Percentiles rank a stretch among this genome's conserved stretches.
Conservation (phyloP, 2,329 filamentous ascomycete genomes). For the Botrytis porri region DNA sequence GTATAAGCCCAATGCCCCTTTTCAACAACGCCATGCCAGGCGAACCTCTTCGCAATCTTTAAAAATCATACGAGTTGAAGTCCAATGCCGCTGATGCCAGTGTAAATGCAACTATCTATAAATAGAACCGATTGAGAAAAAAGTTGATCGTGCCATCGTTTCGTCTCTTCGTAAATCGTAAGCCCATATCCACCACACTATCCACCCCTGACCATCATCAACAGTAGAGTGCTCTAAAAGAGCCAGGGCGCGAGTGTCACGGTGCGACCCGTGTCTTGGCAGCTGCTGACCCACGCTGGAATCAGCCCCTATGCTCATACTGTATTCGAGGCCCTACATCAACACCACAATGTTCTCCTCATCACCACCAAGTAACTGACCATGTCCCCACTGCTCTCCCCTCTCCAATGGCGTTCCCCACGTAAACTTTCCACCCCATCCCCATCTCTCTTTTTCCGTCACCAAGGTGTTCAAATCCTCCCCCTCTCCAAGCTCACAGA, state of each 20-base stretch:
- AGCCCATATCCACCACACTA: neutral
- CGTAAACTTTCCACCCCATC: neutral
- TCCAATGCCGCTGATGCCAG: neutral
- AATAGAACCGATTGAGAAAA: neutral
- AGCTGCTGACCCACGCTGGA: neutral
- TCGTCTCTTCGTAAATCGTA: neutral
- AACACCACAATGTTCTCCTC: neutral
- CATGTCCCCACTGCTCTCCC: neutral
- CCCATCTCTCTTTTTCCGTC: neutral
- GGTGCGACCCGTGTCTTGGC: neutral
- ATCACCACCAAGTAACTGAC: neutral
- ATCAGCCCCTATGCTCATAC: neutral
- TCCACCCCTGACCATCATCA: neutral
- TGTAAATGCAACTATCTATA: neutral
- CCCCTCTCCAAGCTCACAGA: neutral
- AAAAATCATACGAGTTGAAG: neutral
- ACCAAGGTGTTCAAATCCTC: neutral
- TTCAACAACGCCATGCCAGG: neutral
- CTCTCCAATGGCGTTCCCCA: neutral
- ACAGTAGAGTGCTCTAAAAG: slow-evolving; percentile 7
- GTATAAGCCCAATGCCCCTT: neutral
- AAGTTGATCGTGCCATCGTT: neutral
- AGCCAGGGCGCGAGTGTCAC: neutral
- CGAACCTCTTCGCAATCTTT: neutral
- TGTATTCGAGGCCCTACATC: neutral